Conservation (phyloP, 179 eudicot genomes). For the Carnegiea gigantea region DNA sequence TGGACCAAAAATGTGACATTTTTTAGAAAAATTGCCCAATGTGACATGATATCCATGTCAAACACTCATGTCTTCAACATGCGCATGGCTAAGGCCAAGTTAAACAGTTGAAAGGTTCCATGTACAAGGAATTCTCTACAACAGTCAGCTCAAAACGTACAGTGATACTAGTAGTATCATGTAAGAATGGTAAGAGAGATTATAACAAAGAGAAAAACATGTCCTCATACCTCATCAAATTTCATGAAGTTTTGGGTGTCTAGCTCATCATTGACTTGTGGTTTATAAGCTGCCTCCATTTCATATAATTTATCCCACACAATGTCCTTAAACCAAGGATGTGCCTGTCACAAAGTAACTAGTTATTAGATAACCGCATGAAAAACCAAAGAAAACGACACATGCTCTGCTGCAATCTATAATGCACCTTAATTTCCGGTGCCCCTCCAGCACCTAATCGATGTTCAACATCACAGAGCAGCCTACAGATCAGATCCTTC, state of each 20-base stretch:
- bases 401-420: conserved; percentile 5
- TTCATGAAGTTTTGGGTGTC: conserved; percentile 94
- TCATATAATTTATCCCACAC: conserved; percentile 91
- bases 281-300: conserved; percentile 87
- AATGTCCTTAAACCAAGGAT: conserved; percentile 85
- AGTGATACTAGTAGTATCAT: background rate
- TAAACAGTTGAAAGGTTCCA: background rate
- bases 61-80: background rate
- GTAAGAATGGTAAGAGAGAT: background rate
- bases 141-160: background rate
- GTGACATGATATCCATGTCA: background rate
- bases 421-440: conserved; percentile 68
- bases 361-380: background rate
- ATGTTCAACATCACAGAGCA: conserved; percentile 92
- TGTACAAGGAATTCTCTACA: background rate
- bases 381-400: background rate
- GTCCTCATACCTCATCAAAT: conserved; percentile 73
- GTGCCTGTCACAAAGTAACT: conserved; percentile 53
- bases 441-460: conserved; percentile 91
- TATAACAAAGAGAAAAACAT: background rate
- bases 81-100: background rate
- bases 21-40: background rate
- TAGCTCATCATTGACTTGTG: conserved; percentile 85
- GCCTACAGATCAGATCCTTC: conserved; percentile 85
- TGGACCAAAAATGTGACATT: background rate